phyloP scores from a whole-genome alignment of 306 rosid genomes.

The Glycine soja region DNA sequence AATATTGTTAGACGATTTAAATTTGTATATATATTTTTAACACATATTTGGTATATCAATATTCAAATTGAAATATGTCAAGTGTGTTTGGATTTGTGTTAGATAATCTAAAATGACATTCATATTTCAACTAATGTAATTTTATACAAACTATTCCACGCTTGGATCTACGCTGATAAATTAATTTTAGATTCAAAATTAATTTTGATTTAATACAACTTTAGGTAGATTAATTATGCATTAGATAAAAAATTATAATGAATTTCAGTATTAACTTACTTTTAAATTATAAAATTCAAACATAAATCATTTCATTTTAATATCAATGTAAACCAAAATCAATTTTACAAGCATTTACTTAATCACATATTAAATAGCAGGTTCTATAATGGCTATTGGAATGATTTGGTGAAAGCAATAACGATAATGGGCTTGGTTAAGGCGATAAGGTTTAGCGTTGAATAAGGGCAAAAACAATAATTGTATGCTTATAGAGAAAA shows the following conservation, averaged over 20 bases:
- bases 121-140: neutral
- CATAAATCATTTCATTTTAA: neutral
- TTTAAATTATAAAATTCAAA: neutral
- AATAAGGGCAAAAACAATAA: conserved; percentile 50
- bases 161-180: no score
- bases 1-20: neutral
- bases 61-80: neutral
- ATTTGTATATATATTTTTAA: neutral
- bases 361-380: neutral
- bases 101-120: neutral
- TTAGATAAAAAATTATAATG: neutral
- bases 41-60: neutral
- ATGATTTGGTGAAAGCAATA: conserved; percentile 31
- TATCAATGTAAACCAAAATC: neutral
- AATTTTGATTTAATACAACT: neutral
- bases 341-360: neutral
- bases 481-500: conserved; percentile 47
- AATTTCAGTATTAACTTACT: neutral
- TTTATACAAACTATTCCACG: no score
- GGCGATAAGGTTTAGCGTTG: conserved; percentile 41
- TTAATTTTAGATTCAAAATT: neutral
- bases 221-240: neutral
- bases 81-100: neutral
- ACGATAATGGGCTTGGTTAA: conserved; percentile 38
- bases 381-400: conserved; percentile 13